phyloP scores from a whole-genome alignment of 768 basidiomycete genomes.

The Hygrocybe coccinea region DNA sequence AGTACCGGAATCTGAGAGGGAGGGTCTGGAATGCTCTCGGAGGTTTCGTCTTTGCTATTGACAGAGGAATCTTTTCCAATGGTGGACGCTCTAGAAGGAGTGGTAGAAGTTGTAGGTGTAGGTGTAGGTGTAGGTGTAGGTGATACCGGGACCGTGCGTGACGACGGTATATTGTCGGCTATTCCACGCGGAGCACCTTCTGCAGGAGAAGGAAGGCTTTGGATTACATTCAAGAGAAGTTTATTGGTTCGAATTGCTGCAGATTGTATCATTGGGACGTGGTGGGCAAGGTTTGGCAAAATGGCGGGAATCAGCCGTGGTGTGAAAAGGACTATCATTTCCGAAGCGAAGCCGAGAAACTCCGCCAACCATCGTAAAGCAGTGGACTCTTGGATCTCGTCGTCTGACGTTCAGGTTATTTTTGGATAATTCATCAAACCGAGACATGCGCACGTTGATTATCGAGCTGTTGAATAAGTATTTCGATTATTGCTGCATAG shows the following conservation, averaged over 20 bases:
- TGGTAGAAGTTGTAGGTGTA: constrained; percentile 29
- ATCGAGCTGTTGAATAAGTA: constrained; percentile 81
- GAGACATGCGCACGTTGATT: constrained; percentile 59
- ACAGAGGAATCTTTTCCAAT: no score
- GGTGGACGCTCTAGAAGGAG: constrained; percentile 50
- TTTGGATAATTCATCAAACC: constrained; percentile 3
- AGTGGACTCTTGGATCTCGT: constrained; percentile 91
- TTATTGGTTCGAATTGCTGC: constrained; percentile 86
- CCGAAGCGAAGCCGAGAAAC: constrained; percentile 80
- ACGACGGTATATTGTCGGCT: constrained; percentile 20
- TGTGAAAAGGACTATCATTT: constrained; percentile 92
- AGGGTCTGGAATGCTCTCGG: constrained; percentile 37
- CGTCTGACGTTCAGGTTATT: constrained; percentile 48
- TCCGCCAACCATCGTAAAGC: constrained; percentile 92
- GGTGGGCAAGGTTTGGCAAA: constrained; percentile 90
- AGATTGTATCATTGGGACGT: constrained; percentile 80
- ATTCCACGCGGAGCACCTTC: constrained; percentile 33
- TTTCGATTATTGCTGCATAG: constrained; percentile 89
- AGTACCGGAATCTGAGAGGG: constrained; percentile 16
- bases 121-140: constrained; percentile 42
- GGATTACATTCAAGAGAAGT: constrained; percentile 77
- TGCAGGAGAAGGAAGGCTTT: constrained; percentile 70
- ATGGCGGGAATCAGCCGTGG: constrained; percentile 90
- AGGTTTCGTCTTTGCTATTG: constrained; percentile 38
- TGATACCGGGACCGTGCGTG: constrained; percentile 44